These are phyloP conservation scores for Picochlorum sp. DNA, from an alignment of 139 green algal species.

Conservation along the genomic window DNA sequence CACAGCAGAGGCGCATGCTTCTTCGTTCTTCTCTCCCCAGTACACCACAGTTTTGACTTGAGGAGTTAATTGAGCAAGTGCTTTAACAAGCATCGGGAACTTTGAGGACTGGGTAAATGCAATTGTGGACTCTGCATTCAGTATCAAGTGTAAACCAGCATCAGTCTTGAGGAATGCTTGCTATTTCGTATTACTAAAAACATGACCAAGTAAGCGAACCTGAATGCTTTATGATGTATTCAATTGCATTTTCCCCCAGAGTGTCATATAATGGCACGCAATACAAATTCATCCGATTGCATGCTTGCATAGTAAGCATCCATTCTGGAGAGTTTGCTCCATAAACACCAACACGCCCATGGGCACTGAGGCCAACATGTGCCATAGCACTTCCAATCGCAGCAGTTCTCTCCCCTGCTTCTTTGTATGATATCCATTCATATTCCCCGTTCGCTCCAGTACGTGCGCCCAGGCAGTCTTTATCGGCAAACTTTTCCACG, in stretches of 20 bases:
- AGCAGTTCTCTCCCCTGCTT: constrained; percentile 16
- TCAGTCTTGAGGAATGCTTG: not conserved
- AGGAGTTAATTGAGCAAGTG: constrained; percentile 36
- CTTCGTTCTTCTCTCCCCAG: constrained; percentile 45
- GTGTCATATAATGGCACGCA: constrained; percentile 95
- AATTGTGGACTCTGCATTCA: constrained; percentile 21
- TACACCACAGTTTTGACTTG: constrained; percentile 63
- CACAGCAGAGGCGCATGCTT: constrained; percentile 8
- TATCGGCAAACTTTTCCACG: constrained; percentile 36
- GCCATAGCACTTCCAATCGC: constrained; percentile 28
- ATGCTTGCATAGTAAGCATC: constrained; percentile 93
- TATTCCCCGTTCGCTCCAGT: constrained; percentile 14
- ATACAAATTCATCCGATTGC: constrained; percentile 69
- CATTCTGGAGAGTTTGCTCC: constrained; percentile 79
- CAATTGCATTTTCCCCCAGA: constrained; percentile 77
- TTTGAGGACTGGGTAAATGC: constrained; percentile 52
- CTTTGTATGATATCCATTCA: constrained; percentile 36
- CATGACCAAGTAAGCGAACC: not conserved
- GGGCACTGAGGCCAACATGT: constrained; percentile 20
- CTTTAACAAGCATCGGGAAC: constrained; percentile 39
- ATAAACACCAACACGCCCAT: constrained; percentile 50
- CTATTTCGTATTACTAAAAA: not conserved
- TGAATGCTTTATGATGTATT: constrained; percentile 86
- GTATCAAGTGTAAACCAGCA: not conserved
- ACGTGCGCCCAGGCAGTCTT: constrained; percentile 43